Evolutionary conservation across 495 filamentous ascomycete species (phyloP).

Genomic region (Rhizodiscina lignyota): DNA sequence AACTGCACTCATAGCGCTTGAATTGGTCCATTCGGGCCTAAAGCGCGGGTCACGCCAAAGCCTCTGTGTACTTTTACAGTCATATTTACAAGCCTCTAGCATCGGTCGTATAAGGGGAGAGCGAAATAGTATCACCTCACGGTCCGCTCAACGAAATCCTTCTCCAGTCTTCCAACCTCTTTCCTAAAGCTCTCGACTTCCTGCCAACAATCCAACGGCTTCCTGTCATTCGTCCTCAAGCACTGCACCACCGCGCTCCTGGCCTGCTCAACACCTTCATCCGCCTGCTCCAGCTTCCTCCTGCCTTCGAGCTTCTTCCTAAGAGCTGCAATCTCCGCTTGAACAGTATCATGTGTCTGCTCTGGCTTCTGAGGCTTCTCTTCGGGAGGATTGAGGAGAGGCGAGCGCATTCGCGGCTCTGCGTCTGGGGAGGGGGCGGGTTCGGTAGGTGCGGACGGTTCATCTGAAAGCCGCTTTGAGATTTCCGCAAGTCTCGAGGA

Average conservation of each 20-base stretch:
- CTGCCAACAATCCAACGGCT: slow-evolving; percentile 88
- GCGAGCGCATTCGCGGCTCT: too few species aligned
- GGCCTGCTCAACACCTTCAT: slow-evolving; percentile 54
- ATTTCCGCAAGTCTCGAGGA: slow-evolving; percentile 41
- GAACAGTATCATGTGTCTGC: slow-evolving; percentile 34
- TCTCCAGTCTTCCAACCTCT: slow-evolving; percentile 73
- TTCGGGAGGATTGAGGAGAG: slow-evolving; percentile 27
- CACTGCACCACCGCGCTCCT: slow-evolving; percentile 65
- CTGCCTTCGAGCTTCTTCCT: slow-evolving; percentile 55
- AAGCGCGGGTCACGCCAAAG: too few species aligned
- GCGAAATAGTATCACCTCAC: slow-evolving; percentile 30
- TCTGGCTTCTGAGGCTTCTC: slow-evolving; percentile 23
- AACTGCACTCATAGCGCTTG: too few species aligned
- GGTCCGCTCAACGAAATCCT: slow-evolving; percentile 71
- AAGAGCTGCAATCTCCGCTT: slow-evolving; percentile 58
- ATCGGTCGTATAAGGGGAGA: too few species aligned
- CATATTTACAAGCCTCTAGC: too few species aligned
- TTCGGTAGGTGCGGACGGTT: slow-evolving; percentile 26
- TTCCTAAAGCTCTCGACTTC: slow-evolving; percentile 83
- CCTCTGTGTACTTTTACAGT: too few species aligned
- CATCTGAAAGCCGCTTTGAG: slow-evolving; percentile 32
- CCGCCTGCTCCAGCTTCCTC: slow-evolving; percentile 49
- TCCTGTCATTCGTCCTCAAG: slow-evolving; percentile 67
- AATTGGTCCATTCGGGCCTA: too few species aligned
- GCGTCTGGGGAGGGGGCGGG: slow-evolving; percentile 17